Percentiles rank a stretch among this genome's conserved stretches.
phyloP scores from a whole-genome alignment of 768 basidiomycete genomes.

The Lactarius evosmus region DNA sequence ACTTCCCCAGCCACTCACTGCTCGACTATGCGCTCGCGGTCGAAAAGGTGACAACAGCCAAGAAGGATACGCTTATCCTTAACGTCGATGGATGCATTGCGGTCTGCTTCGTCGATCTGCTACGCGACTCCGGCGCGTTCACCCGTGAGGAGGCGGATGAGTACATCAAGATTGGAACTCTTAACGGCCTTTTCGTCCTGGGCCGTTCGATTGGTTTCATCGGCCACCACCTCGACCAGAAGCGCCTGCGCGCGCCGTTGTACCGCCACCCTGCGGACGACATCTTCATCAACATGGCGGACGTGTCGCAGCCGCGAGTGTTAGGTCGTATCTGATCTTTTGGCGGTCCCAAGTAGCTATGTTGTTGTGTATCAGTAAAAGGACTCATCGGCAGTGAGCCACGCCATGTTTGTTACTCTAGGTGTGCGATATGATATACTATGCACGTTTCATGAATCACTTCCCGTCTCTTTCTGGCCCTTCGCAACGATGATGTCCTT shows the following conservation, averaged over 20 bases:
- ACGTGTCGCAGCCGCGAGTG: conserved; percentile 78
- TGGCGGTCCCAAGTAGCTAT: conserved; percentile 1
- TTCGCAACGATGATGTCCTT: not conserved
- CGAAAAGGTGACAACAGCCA: conserved; percentile 95
- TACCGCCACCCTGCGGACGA: conserved; percentile 96
- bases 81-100: conserved; percentile 97
- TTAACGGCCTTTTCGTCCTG: conserved; percentile 96
- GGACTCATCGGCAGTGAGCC: conserved; percentile 7
- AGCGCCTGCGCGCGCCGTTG: conserved; percentile 85
- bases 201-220: conserved; percentile 98
- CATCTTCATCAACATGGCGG: conserved; percentile 94
- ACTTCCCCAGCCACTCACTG: conserved; percentile 93
- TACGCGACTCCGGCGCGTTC: conserved; percentile 91
- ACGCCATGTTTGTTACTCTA: conserved; percentile 11
- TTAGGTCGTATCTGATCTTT: conserved; percentile 44
- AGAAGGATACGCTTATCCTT: conserved; percentile 97
- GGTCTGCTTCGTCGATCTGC: conserved; percentile 93
- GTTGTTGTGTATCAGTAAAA: conserved; percentile 17
- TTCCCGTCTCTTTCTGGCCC: not conserved
- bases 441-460: conserved; percentile 15
- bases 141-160: conserved; percentile 94
- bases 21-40: conserved; percentile 95
- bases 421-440: conserved; percentile 15
- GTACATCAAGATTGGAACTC: conserved; percentile 94
- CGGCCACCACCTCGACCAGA: conserved; percentile 95